Evolutionary conservation across 1,284 basidiomycete species (phyloP).

Genomic region (Thecaphora frezii): DNA sequence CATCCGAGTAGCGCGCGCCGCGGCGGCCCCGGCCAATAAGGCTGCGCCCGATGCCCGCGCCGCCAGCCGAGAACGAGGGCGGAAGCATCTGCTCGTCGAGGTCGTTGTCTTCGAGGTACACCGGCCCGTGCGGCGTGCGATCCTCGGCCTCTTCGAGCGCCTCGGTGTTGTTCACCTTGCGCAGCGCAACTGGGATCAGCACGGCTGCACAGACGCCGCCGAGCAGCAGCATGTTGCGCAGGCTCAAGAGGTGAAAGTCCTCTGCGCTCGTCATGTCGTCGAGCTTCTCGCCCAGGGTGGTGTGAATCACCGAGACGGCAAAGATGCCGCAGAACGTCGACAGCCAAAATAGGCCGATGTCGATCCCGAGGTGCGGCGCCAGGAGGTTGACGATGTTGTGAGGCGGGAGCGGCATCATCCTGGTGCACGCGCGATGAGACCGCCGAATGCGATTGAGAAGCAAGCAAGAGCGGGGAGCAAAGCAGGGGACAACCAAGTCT

Average conservation of each 20-base stretch:
- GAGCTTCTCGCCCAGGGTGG: conserved; percentile 82
- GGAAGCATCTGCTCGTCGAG: conserved; percentile 22
- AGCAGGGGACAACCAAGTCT: too few relatives aligned
- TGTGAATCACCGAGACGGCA: conserved; percentile 89
- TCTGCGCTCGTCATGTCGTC: conserved; percentile 91
- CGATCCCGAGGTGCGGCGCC: conserved; percentile 89
- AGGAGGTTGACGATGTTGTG: conserved; percentile 81
- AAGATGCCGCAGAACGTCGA: conserved; percentile 88
- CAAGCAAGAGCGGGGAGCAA: too few relatives aligned
- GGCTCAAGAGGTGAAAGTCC: conserved; percentile 88
- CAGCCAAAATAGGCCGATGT: conserved; percentile 80
- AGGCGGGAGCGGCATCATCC: conserved; percentile 86
- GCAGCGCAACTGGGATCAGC: conserved; percentile 73
- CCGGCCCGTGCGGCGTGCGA: conserved; percentile 6
- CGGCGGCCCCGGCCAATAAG: conserved; percentile 1
- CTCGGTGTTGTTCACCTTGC: conserved; percentile 6
- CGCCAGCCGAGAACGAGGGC: conserved; percentile 1
- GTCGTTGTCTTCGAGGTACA: conserved; percentile 19
- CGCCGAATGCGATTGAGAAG: too few relatives aligned
- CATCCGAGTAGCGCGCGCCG: neutral
- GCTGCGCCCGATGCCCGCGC: too few relatives aligned
- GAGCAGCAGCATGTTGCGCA: conserved; percentile 79
- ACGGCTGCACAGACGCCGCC: conserved; percentile 83
- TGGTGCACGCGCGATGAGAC: too few relatives aligned
- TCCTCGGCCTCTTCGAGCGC: conserved; percentile 14